Percentiles rank a stretch among this genome's conserved stretches.
phyloP scores from a whole-genome alignment of 2,329 filamentous ascomycete genomes.

The Cercospora berteroae region DNA sequence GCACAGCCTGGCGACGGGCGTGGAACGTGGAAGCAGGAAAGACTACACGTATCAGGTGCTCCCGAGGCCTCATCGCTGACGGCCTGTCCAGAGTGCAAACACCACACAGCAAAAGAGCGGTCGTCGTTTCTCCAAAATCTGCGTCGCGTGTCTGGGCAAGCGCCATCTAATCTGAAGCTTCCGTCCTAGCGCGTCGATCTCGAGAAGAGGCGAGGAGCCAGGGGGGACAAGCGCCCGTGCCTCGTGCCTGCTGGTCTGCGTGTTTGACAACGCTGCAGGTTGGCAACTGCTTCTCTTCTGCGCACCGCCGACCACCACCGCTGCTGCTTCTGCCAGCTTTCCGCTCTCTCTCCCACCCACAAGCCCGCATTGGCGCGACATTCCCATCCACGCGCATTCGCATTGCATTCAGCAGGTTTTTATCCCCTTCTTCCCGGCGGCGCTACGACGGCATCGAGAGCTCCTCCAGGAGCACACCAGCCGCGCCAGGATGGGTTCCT shows the following conservation, averaged over 20 bases:
- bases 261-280: background rate
- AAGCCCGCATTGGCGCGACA: background rate
- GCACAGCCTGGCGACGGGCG: background rate
- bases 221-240: background rate
- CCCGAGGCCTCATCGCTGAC: background rate
- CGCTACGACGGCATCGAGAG: conserved; percentile 2
- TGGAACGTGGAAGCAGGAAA: background rate
- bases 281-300: background rate
- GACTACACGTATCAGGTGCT: background rate
- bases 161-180: background rate
- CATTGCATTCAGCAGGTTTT: background rate
- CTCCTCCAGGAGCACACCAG: conserved; percentile 6
- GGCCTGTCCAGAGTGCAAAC: background rate
- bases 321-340: background rate
- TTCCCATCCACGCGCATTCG: background rate
- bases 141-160: conserved; percentile 1
- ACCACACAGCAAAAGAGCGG: background rate
- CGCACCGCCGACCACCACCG: background rate
- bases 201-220: background rate
- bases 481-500: conserved; percentile 7
- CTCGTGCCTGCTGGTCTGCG: background rate
- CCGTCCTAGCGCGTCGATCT: background rate
- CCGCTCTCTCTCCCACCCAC: background rate
- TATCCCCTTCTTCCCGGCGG: background rate
- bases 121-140: background rate